phyloP scores from a whole-genome alignment of 768 basidiomycete genomes.

The Serendipita sp. region DNA sequence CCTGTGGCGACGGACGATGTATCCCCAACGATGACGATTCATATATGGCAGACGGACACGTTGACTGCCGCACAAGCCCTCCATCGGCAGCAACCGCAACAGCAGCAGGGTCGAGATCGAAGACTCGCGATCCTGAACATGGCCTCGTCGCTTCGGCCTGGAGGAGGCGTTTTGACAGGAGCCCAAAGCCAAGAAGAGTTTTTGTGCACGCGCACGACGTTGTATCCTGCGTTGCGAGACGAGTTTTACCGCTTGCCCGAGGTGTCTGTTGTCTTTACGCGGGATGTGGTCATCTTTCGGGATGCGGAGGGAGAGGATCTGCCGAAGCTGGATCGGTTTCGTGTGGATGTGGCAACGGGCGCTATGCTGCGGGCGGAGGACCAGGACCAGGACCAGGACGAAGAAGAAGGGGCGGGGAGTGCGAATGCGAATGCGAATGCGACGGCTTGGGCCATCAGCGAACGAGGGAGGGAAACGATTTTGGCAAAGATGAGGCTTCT shows the following conservation, averaged over 20 bases:
- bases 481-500: background rate
- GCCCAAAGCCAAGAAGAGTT: slow-evolving; percentile 1
- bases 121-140: slow-evolving; percentile 2
- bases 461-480: background rate
- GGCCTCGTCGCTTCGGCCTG: background rate
- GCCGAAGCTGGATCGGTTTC: background rate
- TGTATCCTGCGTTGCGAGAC: background rate
- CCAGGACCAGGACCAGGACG: too few species aligned
- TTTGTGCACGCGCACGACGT: background rate
- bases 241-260: slow-evolving; percentile 1
- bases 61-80: background rate
- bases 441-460: background rate
- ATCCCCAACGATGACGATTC: background rate
- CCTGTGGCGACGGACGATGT: too few species aligned
- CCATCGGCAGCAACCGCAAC: background rate
- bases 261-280: background rate
- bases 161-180: background rate
- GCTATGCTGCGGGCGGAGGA: slow-evolving; percentile 2
- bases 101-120: too few species aligned
- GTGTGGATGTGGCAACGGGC: background rate
- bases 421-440: too few species aligned
- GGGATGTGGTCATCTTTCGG: background rate
- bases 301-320: background rate
- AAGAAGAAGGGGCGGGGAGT: too few species aligned
- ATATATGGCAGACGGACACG: background rate